phyloP scores from a whole-genome alignment of 2,329 filamentous ascomycete genomes.

The Claviceps cyperi region DNA sequence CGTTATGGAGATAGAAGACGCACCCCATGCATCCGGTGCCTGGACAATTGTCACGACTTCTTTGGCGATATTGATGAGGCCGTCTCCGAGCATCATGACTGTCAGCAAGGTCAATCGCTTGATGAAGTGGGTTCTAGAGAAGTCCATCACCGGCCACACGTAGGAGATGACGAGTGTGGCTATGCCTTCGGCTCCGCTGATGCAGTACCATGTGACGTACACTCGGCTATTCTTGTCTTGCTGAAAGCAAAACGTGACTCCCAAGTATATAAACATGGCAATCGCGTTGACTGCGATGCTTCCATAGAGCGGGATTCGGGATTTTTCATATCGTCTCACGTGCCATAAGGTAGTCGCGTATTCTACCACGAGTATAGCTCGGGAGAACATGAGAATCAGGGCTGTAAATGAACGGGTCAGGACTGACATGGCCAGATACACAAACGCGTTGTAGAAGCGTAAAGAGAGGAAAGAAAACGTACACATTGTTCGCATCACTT shows the following conservation, averaged over 20 bases:
- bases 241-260: slow-evolving; percentile 25
- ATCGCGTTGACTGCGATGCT: slow-evolving; percentile 22
- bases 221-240: slow-evolving; percentile 18
- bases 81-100: slow-evolving; percentile 52
- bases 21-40: not conserved
- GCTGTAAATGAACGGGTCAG: slow-evolving; percentile 11
- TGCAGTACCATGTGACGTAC: slow-evolving; percentile 35
- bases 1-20: not conserved
- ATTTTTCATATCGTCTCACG: slow-evolving; percentile 24
- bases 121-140: slow-evolving; percentile 47
- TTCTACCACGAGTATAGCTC: slow-evolving; percentile 37
- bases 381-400: slow-evolving; percentile 35
- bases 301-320: slow-evolving; percentile 19
- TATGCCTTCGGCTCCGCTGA: slow-evolving; percentile 37
- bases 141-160: slow-evolving; percentile 40
- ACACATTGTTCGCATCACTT: slow-evolving; percentile 28
- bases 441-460: not conserved
- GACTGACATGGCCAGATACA: too few species aligned
- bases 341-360: slow-evolving; percentile 34
- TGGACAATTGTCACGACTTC: not conserved
- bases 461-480: not conserved
- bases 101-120: slow-evolving; percentile 50
- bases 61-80: slow-evolving; percentile 11
- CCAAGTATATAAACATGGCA: slow-evolving; percentile 25
- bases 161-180: slow-evolving; percentile 38